Evolutionary conservation across 768 basidiomycete genomes (phyloP), one percentile per base, ranked within the genome.

Genomic region (Serpula lacrymans): DNA sequence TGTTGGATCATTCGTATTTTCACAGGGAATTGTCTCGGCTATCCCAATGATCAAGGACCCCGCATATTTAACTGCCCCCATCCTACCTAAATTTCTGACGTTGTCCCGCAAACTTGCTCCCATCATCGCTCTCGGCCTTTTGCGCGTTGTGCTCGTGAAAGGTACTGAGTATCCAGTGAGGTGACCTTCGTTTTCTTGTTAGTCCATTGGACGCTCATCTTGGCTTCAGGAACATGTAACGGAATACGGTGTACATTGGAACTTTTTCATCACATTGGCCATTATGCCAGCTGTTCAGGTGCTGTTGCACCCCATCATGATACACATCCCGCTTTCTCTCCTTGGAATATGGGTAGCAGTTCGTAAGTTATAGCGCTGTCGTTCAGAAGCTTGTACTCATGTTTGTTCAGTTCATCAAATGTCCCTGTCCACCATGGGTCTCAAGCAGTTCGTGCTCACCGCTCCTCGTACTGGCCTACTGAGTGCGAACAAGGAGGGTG

Each of bases 231-330:
- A 98, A 68, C 96, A 98, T 45, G 83, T 87, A 40, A 84, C 93
- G 0, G 96, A 99, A 64, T 98, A 98, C 49, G 96, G 96, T 0
- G 79, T 80, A 0, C 95, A 98, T 53, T 99, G 96, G 96, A 98
- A 98, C 59, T 97, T 98, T 65, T 99, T 99, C 73, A 75, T 98
- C 50, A 97, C 96, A 0, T 71, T 98, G 16, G 91, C 85, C 0
- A 50, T 89, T 1, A 58, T 97, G 5, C 93, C 93, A 0, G 55
- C 89, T 3, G 62, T 88, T 10, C 81, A 90, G 54, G 74, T 82
- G 2, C 31, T 78, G 0, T 59, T 93, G 3, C 83, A 87, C 41
- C 87, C 88, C 0, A 18, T 90, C 23, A 71, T 92, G 32, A 54
- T 62, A 11, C 59, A 57, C 16, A 38, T 82, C 4, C 78, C 85